phyloP scores from a whole-genome alignment of 78 protist genomes.

The Dictyostelium intermedium region DNA sequence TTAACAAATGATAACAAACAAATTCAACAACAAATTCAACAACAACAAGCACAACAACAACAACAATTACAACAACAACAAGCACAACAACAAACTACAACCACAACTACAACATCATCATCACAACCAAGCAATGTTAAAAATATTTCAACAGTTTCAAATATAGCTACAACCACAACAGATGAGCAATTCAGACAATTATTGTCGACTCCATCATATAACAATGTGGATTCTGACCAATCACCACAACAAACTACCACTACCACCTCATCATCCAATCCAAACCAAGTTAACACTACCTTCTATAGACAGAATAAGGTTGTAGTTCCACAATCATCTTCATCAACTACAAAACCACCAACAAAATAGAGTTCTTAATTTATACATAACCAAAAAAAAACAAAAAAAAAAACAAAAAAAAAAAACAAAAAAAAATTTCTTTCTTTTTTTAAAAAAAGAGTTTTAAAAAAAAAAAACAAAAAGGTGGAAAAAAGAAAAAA shows the following conservation, averaged over 20 bases:
- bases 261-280: background rate
- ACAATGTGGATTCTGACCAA: background rate
- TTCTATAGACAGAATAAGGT: conserved; percentile 9
- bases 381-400: background rate
- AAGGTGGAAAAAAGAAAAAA: background rate
- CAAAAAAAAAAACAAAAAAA: no score
- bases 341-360: background rate
- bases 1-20: background rate
- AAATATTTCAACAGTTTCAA: background rate
- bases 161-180: conserved; percentile 7
- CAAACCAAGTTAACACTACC: background rate
- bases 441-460: no score
- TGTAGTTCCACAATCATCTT: background rate
- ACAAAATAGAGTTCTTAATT: background rate
- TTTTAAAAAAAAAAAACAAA: background rate
- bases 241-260: background rate
- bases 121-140: background rate
- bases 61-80: background rate
- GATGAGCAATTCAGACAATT: conserved; percentile 14
- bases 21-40: conserved; percentile 1
- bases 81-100: background rate
- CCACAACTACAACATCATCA: background rate
- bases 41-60: background rate
- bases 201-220: background rate
- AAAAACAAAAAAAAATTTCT: no score